Evolutionary conservation across 1,284 basidiomycete species (phyloP).

Genomic region (Papiliotrema fonsecae): DNA sequence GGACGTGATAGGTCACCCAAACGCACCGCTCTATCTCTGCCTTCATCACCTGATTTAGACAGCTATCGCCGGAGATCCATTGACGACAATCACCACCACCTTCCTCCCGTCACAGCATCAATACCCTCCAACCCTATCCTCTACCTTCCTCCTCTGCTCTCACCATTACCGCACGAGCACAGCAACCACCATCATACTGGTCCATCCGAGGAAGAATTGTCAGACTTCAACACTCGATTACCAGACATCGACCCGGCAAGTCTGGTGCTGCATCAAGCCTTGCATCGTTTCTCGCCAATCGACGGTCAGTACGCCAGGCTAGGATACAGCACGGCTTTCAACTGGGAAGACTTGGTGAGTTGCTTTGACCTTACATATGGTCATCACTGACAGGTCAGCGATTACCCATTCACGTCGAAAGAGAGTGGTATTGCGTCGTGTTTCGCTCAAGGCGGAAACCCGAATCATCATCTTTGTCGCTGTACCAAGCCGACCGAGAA

Average conservation of each 20-base stretch:
- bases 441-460: slow-evolving; percentile 73
- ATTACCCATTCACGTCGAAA: slow-evolving; percentile 31
- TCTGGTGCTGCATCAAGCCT: slow-evolving; percentile 73
- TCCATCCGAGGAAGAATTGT: slow-evolving; percentile 11
- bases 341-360: slow-evolving; percentile 65
- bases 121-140: slow-evolving; percentile 57
- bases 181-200: slow-evolving; percentile 22
- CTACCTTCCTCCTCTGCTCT: slow-evolving; percentile 74
- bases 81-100: slow-evolving; percentile 50
- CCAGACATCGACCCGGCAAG: slow-evolving; percentile 78
- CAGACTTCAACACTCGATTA: slow-evolving; percentile 66
- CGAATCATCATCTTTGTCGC: slow-evolving; percentile 47
- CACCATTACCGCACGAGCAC: slow-evolving; percentile 52
- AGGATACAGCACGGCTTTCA: slow-evolving; percentile 72
- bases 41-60: slow-evolving; percentile 4
- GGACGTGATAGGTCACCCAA: slow-evolving; percentile 7
- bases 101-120: slow-evolving; percentile 48
- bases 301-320: slow-evolving; percentile 59
- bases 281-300: slow-evolving; percentile 68
- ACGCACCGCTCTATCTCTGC: slow-evolving; percentile 4
- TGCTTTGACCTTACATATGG: background rate
- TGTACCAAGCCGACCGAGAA: slow-evolving; percentile 76
- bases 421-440: slow-evolving; percentile 86
- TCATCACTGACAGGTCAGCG: slow-evolving; percentile 2
- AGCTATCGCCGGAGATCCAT: background rate